phyloP scores from a whole-genome alignment of 352 stramenopile genomes.

The Phytophthora pistaciae region DNA sequence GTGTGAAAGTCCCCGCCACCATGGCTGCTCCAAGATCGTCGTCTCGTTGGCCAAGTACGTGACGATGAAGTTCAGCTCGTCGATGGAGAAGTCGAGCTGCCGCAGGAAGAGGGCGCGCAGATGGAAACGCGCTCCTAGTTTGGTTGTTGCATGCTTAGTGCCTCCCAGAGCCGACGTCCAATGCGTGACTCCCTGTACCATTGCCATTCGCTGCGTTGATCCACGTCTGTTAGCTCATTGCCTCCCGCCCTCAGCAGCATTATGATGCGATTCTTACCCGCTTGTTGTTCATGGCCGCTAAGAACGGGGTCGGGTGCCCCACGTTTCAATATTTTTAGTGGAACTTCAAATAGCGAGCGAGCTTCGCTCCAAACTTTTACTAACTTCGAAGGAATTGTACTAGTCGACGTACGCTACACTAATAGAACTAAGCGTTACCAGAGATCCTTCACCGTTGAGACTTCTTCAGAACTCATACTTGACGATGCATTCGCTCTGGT shows the following conservation, averaged over 20 bases:
- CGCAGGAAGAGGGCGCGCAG: slow-evolving; percentile 53
- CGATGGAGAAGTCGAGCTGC: slow-evolving; percentile 46
- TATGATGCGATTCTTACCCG: slow-evolving; percentile 15
- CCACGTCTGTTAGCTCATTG: not conserved
- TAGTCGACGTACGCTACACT: not conserved
- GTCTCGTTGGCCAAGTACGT: slow-evolving; percentile 54
- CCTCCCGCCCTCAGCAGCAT: not conserved
- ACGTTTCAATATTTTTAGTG: slow-evolving; percentile 17
- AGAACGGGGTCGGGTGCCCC: not conserved
- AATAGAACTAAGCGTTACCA: not conserved
- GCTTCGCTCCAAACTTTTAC: not conserved
- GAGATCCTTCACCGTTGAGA: not conserved
- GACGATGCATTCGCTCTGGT: not conserved
- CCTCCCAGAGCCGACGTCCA: slow-evolving; percentile 33
- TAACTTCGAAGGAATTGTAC: not conserved
- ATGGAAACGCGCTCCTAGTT: slow-evolving; percentile 53
- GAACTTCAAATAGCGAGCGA: slow-evolving; percentile 16
- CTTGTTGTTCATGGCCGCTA: slow-evolving; percentile 32
- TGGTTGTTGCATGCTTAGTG: slow-evolving; percentile 45
- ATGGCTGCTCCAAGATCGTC: slow-evolving; percentile 46
- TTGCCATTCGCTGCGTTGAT: slow-evolving; percentile 31
- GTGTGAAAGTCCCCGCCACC: slow-evolving; percentile 47
- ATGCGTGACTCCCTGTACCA: slow-evolving; percentile 34
- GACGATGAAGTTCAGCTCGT: slow-evolving; percentile 57
- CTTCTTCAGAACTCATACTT: not conserved